phyloP scores from a whole-genome alignment of 495 filamentous ascomycete genomes.

The Podospora sp. region DNA sequence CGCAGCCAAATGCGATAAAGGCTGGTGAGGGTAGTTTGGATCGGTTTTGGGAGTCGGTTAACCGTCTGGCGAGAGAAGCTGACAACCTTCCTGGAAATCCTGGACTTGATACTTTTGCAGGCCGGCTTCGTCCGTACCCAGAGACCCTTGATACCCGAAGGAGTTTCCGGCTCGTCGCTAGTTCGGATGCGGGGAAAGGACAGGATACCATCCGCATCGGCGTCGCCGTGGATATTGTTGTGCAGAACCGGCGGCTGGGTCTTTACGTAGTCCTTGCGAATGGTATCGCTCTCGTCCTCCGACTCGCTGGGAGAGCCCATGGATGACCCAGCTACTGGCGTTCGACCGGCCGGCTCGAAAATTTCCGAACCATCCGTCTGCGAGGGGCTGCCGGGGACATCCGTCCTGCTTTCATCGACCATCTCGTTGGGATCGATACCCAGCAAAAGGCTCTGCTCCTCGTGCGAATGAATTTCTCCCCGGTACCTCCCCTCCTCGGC shows the following conservation, averaged over 20 bases:
- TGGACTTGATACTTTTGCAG: conserved; percentile 23
- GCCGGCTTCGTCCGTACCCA: conserved; percentile 29
- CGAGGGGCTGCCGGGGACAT: conserved; percentile 27
- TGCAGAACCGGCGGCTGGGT: conserved; percentile 18
- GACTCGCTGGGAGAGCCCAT: conserved; percentile 45
- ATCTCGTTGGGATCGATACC: conserved; percentile 35
- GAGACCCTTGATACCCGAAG: conserved; percentile 38
- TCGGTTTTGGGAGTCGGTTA: conserved; percentile 55
- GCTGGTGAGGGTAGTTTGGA: conserved; percentile 57
- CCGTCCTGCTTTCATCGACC: conserved; percentile 17
- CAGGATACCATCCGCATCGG: conserved; percentile 40
- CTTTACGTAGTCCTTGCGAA: conserved; percentile 31
- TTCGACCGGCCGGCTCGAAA: conserved; percentile 51
- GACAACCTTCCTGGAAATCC: conserved; percentile 44
- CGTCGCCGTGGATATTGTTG: conserved; percentile 19
- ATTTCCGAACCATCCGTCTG: conserved; percentile 43
- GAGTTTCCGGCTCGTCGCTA: conserved; percentile 36
- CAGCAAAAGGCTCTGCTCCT: conserved; percentile 32
- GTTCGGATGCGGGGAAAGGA: conserved; percentile 49
- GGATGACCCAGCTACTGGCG: conserved; percentile 47
- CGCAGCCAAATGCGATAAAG: conserved; percentile 45
- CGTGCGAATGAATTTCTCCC: conserved; percentile 53
- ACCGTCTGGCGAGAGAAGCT: conserved; percentile 31
- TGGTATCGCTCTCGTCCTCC: conserved; percentile 38
- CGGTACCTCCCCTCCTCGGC: conserved; percentile 72